These are phyloP conservation scores for Colletotrichum sp. DNA, from an alignment of 2,329 filamentous ascomycete genomes.

Conservation along the genomic window DNA sequence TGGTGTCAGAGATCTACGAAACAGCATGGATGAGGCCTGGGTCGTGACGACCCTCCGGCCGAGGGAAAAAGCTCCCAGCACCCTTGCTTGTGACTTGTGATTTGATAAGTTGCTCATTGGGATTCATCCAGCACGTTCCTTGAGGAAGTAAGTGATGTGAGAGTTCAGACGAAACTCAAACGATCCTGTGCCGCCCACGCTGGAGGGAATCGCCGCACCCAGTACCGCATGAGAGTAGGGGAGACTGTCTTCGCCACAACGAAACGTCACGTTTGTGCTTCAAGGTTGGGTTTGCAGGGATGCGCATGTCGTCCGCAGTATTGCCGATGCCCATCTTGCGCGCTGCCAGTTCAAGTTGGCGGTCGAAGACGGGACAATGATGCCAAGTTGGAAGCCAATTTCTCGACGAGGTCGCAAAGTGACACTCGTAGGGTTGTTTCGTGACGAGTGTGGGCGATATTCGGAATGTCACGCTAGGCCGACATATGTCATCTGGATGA, in stretches of 20 bases:
- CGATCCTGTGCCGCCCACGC: background rate
- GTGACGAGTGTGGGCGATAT: background rate
- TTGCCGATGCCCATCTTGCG: background rate
- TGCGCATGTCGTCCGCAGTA: background rate
- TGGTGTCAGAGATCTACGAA: conserved; percentile 11
- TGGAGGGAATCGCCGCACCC: background rate
- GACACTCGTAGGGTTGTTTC: background rate
- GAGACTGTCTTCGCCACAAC: background rate
- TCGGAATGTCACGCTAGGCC: background rate
- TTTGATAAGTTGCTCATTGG: background rate
- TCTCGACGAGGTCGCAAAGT: background rate
- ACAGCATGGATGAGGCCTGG: conserved; percentile 3
- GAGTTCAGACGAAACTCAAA: conserved; percentile 8
- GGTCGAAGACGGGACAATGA: background rate
- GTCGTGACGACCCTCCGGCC: background rate
- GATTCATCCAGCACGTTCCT: background rate
- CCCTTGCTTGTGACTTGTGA: background rate
- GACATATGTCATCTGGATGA: conserved; percentile 9
- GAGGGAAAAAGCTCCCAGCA: background rate
- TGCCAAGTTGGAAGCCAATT: background rate
- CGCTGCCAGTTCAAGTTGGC: background rate
- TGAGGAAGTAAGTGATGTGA: background rate
- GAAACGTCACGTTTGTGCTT: conserved; percentile 14
- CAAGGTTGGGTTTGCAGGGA: background rate
- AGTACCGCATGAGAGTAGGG: background rate